Percentiles rank a stretch among this genome's conserved stretches.
phyloP scores from a whole-genome alignment of 441 rosid species.

The Mallotus repandus region DNA sequence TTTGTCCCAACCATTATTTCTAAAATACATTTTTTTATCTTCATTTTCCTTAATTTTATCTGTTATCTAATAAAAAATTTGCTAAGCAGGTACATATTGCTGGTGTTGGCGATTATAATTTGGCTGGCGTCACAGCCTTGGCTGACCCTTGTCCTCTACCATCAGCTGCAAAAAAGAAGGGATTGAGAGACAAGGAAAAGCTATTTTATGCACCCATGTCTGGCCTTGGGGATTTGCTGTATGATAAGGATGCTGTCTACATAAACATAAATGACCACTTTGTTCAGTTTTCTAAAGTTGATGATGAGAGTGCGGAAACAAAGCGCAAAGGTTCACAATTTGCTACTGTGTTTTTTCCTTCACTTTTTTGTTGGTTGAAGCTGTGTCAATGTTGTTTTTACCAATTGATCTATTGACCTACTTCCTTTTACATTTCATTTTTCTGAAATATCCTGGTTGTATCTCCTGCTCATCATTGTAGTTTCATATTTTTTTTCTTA shows the following conservation, averaged over 20 bases:
- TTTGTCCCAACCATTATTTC: not conserved
- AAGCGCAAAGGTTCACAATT: constrained; percentile 51
- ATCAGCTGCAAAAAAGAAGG: constrained; percentile 84
- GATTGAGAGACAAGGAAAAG: constrained; percentile 84
- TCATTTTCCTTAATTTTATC: not conserved
- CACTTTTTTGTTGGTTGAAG: not conserved
- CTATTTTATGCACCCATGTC: constrained; percentile 97
- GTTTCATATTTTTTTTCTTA: not conserved
- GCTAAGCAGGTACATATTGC: constrained; percentile 83
- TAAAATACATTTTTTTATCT: not conserved
- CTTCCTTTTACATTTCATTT: not conserved
- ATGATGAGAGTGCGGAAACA: constrained; percentile 49
- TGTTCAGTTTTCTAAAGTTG: constrained; percentile 78
- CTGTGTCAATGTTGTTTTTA: not conserved
- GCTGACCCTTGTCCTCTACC: constrained; percentile 95
- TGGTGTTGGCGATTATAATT: constrained; percentile 87
- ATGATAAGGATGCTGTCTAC: constrained; percentile 97
- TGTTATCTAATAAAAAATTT: constrained; percentile 19
- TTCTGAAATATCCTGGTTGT: not conserved
- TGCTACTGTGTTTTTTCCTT: not conserved
- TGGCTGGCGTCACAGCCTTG: constrained; percentile 74
- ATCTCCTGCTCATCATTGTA: not conserved
- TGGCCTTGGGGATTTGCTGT: constrained; percentile 87
- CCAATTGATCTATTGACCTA: not conserved
- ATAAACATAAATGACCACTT: constrained; percentile 86